Evolutionary conservation across 2,329 filamentous ascomycete species (phyloP), one percentile per base, ranked within the genome.

Genomic region (Ophiostoma fasciatum): DNA sequence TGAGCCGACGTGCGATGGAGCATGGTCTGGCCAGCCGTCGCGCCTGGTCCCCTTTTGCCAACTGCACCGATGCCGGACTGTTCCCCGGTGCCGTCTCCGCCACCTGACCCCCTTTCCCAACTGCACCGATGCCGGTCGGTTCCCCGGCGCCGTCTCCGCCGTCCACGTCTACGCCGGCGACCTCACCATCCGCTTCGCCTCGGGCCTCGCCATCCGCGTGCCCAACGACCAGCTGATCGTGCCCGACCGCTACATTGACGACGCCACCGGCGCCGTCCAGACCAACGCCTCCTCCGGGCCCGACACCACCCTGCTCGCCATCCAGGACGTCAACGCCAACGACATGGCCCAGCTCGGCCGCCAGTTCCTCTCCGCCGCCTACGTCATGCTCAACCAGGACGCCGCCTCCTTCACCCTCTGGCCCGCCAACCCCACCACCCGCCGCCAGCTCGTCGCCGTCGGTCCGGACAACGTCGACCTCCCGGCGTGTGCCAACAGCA

Each of bases 171-270:
- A 43, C 37, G 28, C 33, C 4, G 42, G 44, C 23, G 44, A 42
- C 28, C 20, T 45, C 22, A 44, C 43, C 12, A 38, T 49, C 33
- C 39, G 34, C 7, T 26, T 48, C n/a, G 33, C 39, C 14, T 28
- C 37, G 4, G 42, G 42, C 27, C 38, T 46, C 26, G 20, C 31
- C 31, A 30, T 43, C 19, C 42, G 41, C 32, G 45, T 54, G 15
- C 48, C 49, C 8, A 55, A 53, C 38, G 41, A 49, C 29, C 49
- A 53, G 40, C 44, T 56, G 14, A 44, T 56, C 14, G 35, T 51
- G 15, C 53, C 53, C 2, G 37, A 38, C 23, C 34, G 34, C 21
- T 30, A 19, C 15, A 36, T 36, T 17, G 21, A 26, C 28, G 4
- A 7, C 22, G 7, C 14, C 4, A 26, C 12, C 3, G 34, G 34